Base-by-base conservation (phyloP, 306 rosid species). In the Fragaria vesca region DNA sequence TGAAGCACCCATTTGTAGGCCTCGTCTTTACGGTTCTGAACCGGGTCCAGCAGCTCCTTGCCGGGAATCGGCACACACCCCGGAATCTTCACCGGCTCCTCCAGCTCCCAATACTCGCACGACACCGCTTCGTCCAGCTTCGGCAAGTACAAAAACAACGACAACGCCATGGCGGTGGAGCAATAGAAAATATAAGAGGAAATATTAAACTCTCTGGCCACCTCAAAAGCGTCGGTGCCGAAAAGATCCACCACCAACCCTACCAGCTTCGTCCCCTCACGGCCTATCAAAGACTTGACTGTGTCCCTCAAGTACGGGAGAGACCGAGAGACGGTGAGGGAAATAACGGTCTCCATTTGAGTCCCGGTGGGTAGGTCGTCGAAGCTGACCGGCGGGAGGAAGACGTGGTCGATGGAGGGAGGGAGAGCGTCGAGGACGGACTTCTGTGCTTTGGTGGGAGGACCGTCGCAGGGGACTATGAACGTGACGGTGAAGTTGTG, bases 1-100 rank as follows among this genome's bases (percentile, higher is more conserved):
- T 88, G 72, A 20, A 93, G 86, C 11, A 75, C 1, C 77, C 85
- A 86, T 45, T 62, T 86, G 61, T 90, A 93, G n/a, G 89, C 90
- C 0, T 93, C 96, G 60, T 86, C 34, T 0, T 75, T 83, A 52
- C 96, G 65, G 42, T 93, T 93, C 57, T 89, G 97, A 76, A 78
- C 57, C 58, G 93, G 93, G 66, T 89, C 90, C 8, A 83, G 4
- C 11, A 93, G 17, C 4, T 93, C 91, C 36, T 69, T 78, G 0
- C 93, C 97, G 0, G 77, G 87, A 73, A 90, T 62, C 4, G 93
- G 89, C 1, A 76, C n/a, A 3, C 87, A 87, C 0, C 97, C 97
- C 3, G 97, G 97, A 7, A 93, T 80, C 0, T 12, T 65, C 7
- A 93, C 76, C 68, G 84, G 91, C 18, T 87, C 90, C 2, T 69